A percentile compares a stretch with the other conserved stretches of the same genome.
Evolutionary conservation across 169 alveolate species (phyloP).

Genomic region (Cryptosporidium ubiquitum): DNA sequence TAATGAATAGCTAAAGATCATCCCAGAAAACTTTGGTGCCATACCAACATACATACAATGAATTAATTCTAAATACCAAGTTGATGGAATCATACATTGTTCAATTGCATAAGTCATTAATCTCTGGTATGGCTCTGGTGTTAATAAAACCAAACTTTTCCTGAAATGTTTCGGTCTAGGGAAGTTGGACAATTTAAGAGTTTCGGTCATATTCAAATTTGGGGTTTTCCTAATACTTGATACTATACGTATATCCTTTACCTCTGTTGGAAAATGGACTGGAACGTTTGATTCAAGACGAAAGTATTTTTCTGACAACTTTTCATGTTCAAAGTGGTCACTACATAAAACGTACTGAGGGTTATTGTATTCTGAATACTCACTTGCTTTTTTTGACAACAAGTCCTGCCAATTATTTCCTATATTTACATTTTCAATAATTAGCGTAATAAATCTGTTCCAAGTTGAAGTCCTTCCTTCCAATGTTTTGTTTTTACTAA

Average conservation of each 20-base stretch:
- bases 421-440: neutral
- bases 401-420: neutral
- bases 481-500: neutral
- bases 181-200: neutral
- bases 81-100: slow-evolving; percentile 55
- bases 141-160: slow-evolving; percentile 1
- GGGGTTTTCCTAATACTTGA: neutral
- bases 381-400: neutral
- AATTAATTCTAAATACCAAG: slow-evolving; percentile 60
- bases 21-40: slow-evolving; percentile 24
- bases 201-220: neutral
- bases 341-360: neutral
- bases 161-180: slow-evolving; percentile 1
- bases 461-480: neutral
- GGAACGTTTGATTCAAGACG: neutral
- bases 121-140: slow-evolving; percentile 60
- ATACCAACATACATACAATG: slow-evolving; percentile 56
- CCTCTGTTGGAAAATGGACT: slow-evolving; percentile 29
- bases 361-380: neutral
- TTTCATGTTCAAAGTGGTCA: neutral
- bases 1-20: slow-evolving; percentile 33
- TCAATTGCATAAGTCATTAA: slow-evolving; percentile 65
- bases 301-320: neutral
- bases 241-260: neutral
- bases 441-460: neutral